Percentiles rank a stretch among this genome's conserved stretches.
Conservation (phyloP, 192 early-diverging fungal species). For the Backusella circina region DNA sequence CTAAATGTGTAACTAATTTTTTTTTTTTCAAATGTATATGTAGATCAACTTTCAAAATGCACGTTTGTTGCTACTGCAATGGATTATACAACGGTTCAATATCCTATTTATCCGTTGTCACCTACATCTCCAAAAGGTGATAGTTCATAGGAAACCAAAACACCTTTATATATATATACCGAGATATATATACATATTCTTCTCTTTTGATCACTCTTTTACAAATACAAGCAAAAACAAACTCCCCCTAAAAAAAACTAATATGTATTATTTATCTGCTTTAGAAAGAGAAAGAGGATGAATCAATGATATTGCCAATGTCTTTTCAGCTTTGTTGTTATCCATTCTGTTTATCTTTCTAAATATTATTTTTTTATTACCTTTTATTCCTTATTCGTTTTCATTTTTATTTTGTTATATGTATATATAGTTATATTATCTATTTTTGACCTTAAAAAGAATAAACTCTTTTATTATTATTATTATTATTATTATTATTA, state of each 20-base stretch:
- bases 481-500: no score
- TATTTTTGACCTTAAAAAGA: not conserved
- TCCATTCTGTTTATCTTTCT: not conserved
- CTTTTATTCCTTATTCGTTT: not conserved
- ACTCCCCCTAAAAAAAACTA: not conserved
- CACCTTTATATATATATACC: not conserved
- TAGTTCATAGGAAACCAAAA: not conserved
- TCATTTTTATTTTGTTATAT: not conserved
- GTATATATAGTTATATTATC: not conserved
- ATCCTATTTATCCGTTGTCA: slow-evolving; percentile 15
- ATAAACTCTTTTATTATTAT: no score
- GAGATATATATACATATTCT: no score
- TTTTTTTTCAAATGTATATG: no score
- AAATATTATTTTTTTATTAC: not conserved
- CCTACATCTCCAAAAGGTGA: not conserved
- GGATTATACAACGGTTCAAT: slow-evolving; percentile 14
- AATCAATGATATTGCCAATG: not conserved
- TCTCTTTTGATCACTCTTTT: not conserved
- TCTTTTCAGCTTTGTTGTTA: not conserved
- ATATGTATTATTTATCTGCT: not conserved
- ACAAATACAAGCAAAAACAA: not conserved
- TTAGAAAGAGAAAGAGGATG: not conserved
- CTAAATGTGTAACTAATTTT: not conserved
- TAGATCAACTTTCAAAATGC: slow-evolving; percentile 17
- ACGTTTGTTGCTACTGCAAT: slow-evolving; percentile 11